Evolutionary conservation across 2,329 filamentous ascomycete species (phyloP).

Genomic region (Sphaceloma murrayae): DNA sequence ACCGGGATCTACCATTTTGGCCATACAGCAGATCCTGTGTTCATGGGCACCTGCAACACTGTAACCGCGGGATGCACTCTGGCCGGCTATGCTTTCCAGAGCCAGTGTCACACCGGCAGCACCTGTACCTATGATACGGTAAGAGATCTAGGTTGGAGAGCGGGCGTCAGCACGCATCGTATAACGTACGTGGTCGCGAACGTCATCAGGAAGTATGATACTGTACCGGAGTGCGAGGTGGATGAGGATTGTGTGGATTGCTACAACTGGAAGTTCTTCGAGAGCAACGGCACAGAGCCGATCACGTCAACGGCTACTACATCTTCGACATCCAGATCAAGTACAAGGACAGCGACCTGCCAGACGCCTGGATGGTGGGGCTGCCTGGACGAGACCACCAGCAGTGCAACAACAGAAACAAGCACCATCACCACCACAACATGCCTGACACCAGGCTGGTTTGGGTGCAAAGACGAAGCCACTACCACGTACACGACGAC

Average conservation of each 20-base stretch:
- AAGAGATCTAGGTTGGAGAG: constrained; percentile 76
- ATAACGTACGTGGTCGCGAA: constrained; percentile 78
- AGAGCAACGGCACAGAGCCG: constrained; percentile 72
- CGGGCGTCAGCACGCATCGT: constrained; percentile 78
- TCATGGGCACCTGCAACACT: constrained; percentile 81
- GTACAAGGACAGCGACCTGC: constrained; percentile 58
- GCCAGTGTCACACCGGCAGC: constrained; percentile 71
- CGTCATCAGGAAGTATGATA: constrained; percentile 70
- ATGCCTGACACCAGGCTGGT: constrained; percentile 56
- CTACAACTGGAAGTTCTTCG: constrained; percentile 81
- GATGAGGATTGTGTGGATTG: constrained; percentile 76
- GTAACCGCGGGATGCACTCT: constrained; percentile 78
- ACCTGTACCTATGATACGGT: constrained; percentile 89
- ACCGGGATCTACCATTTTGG: constrained; percentile 83
- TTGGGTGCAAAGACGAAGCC: constrained; percentile 52
- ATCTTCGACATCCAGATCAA: constrained; percentile 43
- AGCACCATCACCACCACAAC: constrained; percentile 41
- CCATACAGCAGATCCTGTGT: constrained; percentile 85
- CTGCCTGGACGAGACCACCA: constrained; percentile 42
- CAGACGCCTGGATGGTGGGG: constrained; percentile 54
- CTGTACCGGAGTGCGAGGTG: constrained; percentile 61
- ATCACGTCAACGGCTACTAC: constrained; percentile 45
- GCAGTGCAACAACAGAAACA: constrained; percentile 35
- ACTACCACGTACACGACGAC: constrained; percentile 30
- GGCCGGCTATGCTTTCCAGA: constrained; percentile 83